phyloP scores from a whole-genome alignment of 2,329 filamentous ascomycete species.

The Coniochaeta sp. region DNA sequence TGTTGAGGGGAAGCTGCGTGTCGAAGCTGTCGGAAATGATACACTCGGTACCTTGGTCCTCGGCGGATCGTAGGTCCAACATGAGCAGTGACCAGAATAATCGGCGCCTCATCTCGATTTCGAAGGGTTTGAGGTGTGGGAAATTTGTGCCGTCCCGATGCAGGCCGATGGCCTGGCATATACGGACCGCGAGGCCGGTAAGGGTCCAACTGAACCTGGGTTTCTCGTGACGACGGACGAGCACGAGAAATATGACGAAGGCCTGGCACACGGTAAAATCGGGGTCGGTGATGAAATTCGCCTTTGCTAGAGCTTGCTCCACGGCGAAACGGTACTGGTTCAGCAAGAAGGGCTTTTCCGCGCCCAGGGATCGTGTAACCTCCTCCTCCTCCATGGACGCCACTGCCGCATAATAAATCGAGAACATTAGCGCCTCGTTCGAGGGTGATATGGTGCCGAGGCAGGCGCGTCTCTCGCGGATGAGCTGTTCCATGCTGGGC shows the following conservation, averaged over 20 bases:
- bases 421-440: conserved; percentile 57
- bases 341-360: conserved; percentile 35
- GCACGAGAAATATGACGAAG: conserved; percentile 49
- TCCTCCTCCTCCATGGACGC: conserved; percentile 54
- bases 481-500: conserved; percentile 54
- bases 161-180: conserved; percentile 45
- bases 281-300: conserved; percentile 52
- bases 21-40: conserved; percentile 41
- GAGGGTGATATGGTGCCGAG: conserved; percentile 48
- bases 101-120: conserved; percentile 55
- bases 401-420: conserved; percentile 52
- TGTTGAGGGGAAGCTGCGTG: conserved; percentile 46
- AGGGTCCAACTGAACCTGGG: conserved; percentile 55
- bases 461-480: conserved; percentile 54
- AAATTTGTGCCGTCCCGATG: conserved; percentile 50
- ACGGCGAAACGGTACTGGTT: conserved; percentile 45
- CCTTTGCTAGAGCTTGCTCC: conserved; percentile 54
- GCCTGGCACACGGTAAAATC: conserved; percentile 56
- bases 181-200: conserved; percentile 52
- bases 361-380: conserved; percentile 43
- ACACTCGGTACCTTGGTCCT: conserved; percentile 49
- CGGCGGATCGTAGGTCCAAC: conserved; percentile 52
- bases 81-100: conserved; percentile 56
- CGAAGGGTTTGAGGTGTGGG: conserved; percentile 47
- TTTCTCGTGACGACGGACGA: conserved; percentile 43